Evolutionary conservation across 345 rosid genomes (phyloP).

Genomic region (Dovyalis caffra): DNA sequence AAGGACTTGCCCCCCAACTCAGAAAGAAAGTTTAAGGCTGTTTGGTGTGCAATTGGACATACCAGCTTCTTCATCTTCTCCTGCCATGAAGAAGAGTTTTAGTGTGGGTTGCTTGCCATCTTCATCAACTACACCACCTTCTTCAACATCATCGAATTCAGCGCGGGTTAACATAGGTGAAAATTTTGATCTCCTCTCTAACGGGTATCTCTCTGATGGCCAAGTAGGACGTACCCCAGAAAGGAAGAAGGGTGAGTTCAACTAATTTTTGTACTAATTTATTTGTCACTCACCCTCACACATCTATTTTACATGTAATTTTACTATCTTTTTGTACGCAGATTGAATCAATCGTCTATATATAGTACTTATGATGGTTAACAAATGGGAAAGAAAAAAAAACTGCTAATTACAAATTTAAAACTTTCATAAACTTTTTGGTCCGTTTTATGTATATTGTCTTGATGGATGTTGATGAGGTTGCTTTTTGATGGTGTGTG

Average conservation of each 20-base stretch:
- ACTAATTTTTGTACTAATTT: neutral
- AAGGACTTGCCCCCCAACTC: conserved; percentile 28
- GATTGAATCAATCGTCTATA: no score
- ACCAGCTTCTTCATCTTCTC: conserved; percentile 4
- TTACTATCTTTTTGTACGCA: no score
- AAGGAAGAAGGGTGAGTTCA: conserved; percentile 28
- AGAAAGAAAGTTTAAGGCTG: conserved; percentile 18
- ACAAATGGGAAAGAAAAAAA: no score
- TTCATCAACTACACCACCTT: neutral
- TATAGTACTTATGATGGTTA: no score
- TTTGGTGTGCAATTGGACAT: conserved; percentile 29
- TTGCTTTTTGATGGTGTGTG: no score
- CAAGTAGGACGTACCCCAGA: conserved; percentile 13
- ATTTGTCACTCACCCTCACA: no score
- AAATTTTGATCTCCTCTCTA: conserved; percentile 1
- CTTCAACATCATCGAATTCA: neutral
- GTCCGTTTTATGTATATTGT: no score
- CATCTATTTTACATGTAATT: no score
- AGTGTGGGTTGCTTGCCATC: conserved; percentile 22
- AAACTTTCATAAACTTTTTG: no score
- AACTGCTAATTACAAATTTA: no score
- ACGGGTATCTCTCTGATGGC: conserved; percentile 27
- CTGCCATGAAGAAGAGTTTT: conserved; percentile 16
- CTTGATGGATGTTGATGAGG: no score
- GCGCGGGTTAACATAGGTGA: neutral